These are phyloP conservation scores for Fraxinus latifolia DNA, from an alignment of 305 asterid genomes.

Conservation along the genomic window DNA sequence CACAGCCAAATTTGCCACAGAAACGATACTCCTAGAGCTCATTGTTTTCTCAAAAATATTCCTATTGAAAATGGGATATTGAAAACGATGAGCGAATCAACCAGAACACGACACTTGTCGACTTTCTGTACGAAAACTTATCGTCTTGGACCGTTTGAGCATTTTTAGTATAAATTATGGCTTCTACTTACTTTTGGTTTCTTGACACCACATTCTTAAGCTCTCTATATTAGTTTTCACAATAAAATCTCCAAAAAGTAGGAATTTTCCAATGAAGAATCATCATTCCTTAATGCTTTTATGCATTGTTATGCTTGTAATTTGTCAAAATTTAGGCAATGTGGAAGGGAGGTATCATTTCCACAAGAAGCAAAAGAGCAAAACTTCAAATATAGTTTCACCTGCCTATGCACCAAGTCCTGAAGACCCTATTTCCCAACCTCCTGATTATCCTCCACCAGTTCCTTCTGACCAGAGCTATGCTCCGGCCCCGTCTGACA, in stretches of 20 bases:
- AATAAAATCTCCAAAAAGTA: not conserved
- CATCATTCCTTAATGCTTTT: conserved; percentile 7
- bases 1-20: conserved; percentile 11
- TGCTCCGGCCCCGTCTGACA: not conserved
- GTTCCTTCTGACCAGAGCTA: conserved; percentile 46
- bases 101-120: conserved; percentile 42
- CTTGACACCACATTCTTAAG: conserved; percentile 22
- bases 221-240: not conserved
- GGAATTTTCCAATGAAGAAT: conserved; percentile 34
- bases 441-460: conserved; percentile 29
- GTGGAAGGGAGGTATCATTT: conserved; percentile 47
- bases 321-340: conserved; percentile 22
- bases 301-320: conserved; percentile 20
- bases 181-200: conserved; percentile 28
- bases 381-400: conserved; percentile 16
- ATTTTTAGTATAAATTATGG: conserved; percentile 42
- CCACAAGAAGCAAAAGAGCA: conserved; percentile 41
- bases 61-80: not conserved
- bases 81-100: conserved; percentile 19
- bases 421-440: conserved; percentile 11
- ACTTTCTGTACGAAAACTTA: conserved; percentile 20
- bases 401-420: conserved; percentile 36
- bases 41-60: not conserved
- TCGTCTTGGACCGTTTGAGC: not conserved
- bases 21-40: not conserved